Base-by-base conservation (phyloP, 352 stramenopile genomes). In the Globisporangium orthogonon region DNA sequence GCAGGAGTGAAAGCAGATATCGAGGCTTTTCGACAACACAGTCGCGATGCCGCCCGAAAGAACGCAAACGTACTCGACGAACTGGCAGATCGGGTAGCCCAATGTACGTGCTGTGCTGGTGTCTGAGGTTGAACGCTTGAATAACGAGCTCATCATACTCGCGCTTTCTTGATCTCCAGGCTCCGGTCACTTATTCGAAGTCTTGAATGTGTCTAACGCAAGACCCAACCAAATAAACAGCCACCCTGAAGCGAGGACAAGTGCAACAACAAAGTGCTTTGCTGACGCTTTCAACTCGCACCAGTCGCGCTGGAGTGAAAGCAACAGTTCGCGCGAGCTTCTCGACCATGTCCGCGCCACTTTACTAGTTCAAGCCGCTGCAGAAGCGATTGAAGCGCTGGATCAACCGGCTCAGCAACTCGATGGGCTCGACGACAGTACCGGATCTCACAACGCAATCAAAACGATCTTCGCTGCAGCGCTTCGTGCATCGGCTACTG, bases 11-110 rank as follows among this genome's bases (percentile, higher is more conserved):
- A 48, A 14, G 17, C 35, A 4, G 47, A 48, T 9, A 2, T 60
- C 14, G 30, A 45, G 28, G 13, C 31, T 0, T 28, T 44, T 4
- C 29, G 37, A 5, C 13, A 40, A 14, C 9, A 44, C 18, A 13
- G 48, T 56, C 1, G 28, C 14, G 11, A 17, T 17, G 7, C 4
- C 18, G n/a, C 15, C 7, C 43, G 43, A 7, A 13, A 23, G 43
- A 65, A 65, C 31, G 52, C 52, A 13, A 23, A 29, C 6, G 53
- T 47, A 4, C 59, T 65, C 7, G 52, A 65, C 14, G 15, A 52
- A 2, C 1, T 65, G 7, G 59, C 60, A n/a, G 48, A 65, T n/a
- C 35, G 23, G 23, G 13, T 55, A 7, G 17, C 18, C 4, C 15
- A 37, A 30, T 65, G 59, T 63, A 47, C 39, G 57, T 61, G 14